These are phyloP conservation scores for Flueggea neowawraea DNA, from an alignment of 441 rosid genomes.

Conservation along the genomic window DNA sequence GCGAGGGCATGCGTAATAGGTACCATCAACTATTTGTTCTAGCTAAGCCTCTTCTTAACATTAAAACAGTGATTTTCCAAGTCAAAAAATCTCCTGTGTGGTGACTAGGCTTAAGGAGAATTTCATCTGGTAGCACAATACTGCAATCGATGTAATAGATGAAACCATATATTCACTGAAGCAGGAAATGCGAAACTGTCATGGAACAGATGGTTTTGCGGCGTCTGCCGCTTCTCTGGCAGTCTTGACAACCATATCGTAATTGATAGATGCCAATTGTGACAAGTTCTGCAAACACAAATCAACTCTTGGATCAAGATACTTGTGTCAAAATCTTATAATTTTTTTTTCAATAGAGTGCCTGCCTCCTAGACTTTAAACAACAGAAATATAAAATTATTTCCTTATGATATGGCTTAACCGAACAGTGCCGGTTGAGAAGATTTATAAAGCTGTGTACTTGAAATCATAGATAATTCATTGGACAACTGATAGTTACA, in stretches of 20 bases:
- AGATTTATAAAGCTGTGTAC: background rate
- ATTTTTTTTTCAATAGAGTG: no score
- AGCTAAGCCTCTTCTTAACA: no score
- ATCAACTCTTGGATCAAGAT: constrained; percentile 4
- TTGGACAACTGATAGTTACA: no score
- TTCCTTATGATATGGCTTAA: background rate
- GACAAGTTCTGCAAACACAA: constrained; percentile 70
- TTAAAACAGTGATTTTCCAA: background rate
- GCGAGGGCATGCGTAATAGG: no score
- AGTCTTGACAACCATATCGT: constrained; percentile 70
- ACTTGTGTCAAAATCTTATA: no score
- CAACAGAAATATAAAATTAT: background rate
- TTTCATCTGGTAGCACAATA: background rate
- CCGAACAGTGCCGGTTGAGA: no score
- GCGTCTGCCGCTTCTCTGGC: constrained; percentile 53
- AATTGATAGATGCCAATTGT: constrained; percentile 93
- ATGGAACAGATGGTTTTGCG: constrained; percentile 41
- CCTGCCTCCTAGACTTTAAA: no score
- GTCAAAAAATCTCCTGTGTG: background rate
- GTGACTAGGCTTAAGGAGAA: background rate
- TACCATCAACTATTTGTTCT: no score
- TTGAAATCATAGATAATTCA: background rate
- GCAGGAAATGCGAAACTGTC: constrained; percentile 6
- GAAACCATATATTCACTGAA: background rate
- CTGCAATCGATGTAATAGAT: background rate